These are phyloP conservation scores for Ustilago vetiveriae DNA, from an alignment of 1,284 basidiomycete species.

Conservation along the genomic window DNA sequence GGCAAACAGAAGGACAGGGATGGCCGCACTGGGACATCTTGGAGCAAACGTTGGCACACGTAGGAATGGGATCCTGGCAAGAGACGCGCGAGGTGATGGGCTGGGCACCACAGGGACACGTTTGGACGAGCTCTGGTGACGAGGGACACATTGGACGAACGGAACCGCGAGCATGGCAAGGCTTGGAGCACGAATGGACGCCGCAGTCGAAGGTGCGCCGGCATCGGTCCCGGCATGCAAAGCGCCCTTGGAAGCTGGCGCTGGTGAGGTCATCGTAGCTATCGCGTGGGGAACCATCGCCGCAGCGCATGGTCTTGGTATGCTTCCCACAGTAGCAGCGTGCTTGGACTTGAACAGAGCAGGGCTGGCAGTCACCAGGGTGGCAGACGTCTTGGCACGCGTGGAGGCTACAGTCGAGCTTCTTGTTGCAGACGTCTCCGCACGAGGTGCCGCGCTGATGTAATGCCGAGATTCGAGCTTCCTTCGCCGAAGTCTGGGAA, in stretches of 20 bases:
- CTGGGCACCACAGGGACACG: conserved; percentile 62
- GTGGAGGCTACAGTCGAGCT: conserved; percentile 61
- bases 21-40: conserved; percentile 57
- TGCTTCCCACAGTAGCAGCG: conserved; percentile 63
- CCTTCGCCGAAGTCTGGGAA: conserved; percentile 53
- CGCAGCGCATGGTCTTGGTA: conserved; percentile 53
- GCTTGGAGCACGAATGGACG: conserved; percentile 50
- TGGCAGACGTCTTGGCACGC: conserved; percentile 57
- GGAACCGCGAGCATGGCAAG: conserved; percentile 54
- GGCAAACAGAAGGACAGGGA: conserved; percentile 51
- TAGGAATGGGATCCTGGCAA: conserved; percentile 60
- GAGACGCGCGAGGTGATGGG: conserved; percentile 32
- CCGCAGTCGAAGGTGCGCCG: conserved; percentile 57
- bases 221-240: conserved; percentile 52
- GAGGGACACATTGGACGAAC: conserved; percentile 48
- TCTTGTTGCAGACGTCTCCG: conserved; percentile 50
- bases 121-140: conserved; percentile 49
- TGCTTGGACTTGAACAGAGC: conserved; percentile 36
- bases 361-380: conserved; percentile 54
- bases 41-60: conserved; percentile 54
- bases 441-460: conserved; percentile 57
- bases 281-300: conserved; percentile 41
- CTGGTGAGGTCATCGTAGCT: conserved; percentile 30
- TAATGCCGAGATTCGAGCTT: conserved; percentile 24
- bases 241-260: conserved; percentile 43